Evolutionary conservation across 345 rosid species (phyloP).

Genomic region (Hirschfeldia incana): DNA sequence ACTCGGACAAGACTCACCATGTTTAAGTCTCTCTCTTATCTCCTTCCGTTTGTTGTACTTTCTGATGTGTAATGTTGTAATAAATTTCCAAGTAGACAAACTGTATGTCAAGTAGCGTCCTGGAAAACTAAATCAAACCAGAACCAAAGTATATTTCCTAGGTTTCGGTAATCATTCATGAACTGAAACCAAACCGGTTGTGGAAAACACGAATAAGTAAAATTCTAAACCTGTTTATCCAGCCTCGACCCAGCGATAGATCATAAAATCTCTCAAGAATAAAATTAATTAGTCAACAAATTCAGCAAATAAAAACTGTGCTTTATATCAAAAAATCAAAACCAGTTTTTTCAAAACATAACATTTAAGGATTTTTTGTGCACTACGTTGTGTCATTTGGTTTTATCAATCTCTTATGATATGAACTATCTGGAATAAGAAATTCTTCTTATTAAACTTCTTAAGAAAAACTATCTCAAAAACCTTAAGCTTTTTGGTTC

Average conservation of each 20-base stretch:
- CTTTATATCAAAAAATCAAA: no score
- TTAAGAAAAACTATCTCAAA: no score
- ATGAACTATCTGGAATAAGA: no score
- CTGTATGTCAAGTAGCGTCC: background rate
- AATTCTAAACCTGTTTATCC: background rate
- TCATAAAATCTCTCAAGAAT: background rate
- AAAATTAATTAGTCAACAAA: conserved; percentile 1
- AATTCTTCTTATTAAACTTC: no score
- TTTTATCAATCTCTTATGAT: no score
- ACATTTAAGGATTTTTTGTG: no score
- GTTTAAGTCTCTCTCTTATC: conserved; percentile 4
- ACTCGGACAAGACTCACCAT: conserved; percentile 74
- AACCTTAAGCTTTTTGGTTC: no score
- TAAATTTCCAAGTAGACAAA: conserved; percentile 4
- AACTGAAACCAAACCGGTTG: background rate
- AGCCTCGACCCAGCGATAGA: background rate
- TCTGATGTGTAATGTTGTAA: conserved; percentile 14
- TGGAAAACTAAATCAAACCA: background rate
- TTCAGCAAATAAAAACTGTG: background rate
- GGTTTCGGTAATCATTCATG: background rate
- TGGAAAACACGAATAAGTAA: background rate
- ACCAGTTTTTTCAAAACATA: no score
- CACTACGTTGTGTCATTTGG: no score
- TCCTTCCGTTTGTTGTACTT: background rate
- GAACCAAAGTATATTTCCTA: background rate